Conservation (phyloP, 305 asterid genomes). For the Ajuga reptans region DNA sequence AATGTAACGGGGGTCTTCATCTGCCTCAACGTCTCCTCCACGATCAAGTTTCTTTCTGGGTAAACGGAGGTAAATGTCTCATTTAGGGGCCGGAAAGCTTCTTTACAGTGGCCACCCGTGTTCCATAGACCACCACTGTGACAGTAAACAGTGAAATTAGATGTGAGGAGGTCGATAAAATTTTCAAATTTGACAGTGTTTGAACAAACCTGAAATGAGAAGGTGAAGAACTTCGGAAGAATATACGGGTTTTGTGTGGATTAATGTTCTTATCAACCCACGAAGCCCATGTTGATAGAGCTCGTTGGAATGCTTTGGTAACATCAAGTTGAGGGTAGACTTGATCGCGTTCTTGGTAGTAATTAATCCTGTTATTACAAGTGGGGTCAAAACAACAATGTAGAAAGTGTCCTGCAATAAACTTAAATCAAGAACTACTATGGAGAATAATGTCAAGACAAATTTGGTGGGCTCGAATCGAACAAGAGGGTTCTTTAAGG, state of each 20-base stretch:
- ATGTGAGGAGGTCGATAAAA: neutral
- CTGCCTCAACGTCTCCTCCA: slow-evolving; percentile 48
- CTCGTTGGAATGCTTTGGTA: slow-evolving; percentile 53
- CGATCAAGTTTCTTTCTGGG: slow-evolving; percentile 48
- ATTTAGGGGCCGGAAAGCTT: slow-evolving; percentile 52
- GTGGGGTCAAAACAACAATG: neutral
- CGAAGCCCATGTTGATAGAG: slow-evolving; percentile 69
- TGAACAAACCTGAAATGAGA: slow-evolving; percentile 79
- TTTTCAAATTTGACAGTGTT: neutral
- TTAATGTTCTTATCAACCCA: slow-evolving; percentile 73
- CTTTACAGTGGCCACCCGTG: slow-evolving; percentile 82
- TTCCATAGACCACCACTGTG: slow-evolving; percentile 82
- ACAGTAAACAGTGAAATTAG: neutral
- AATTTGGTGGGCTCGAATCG: neutral
- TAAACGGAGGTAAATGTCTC: slow-evolving; percentile 26
- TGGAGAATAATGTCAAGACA: neutral
- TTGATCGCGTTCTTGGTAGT: slow-evolving; percentile 74
- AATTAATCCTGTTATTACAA: slow-evolving; percentile 49
- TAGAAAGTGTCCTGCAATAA: neutral
- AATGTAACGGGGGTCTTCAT: slow-evolving; percentile 65
- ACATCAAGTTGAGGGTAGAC: slow-evolving; percentile 67
- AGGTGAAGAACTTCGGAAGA: slow-evolving; percentile 88
- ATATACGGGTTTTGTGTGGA: slow-evolving; percentile 55
- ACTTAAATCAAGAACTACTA: neutral
- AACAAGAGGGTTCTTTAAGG: neutral